Percentiles rank a stretch among this genome's conserved stretches.
Evolutionary conservation across 345 rosid species (phyloP).

Genomic region (Kandelia obovata): DNA sequence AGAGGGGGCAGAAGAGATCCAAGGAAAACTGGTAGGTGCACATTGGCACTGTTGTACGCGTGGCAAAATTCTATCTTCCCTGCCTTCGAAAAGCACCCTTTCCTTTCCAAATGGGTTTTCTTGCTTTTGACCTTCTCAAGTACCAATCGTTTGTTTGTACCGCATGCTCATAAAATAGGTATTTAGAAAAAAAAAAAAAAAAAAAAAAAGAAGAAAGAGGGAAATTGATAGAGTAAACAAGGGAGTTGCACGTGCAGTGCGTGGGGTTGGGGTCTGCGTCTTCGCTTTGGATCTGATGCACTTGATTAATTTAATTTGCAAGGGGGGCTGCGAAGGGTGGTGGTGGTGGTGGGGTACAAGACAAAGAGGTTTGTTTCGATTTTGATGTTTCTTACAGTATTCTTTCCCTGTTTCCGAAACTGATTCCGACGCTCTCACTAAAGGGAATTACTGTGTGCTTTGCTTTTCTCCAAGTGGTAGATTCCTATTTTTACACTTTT

Average conservation of each 20-base stretch:
- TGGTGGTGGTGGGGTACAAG: constrained; percentile 20
- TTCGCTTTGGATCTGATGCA: constrained; percentile 38
- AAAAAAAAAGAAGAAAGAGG: not conserved
- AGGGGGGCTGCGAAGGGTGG: not conserved
- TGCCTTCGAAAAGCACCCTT: not conserved
- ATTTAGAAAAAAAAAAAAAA: not conserved
- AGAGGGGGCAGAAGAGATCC: not conserved
- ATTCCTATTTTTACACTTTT: not conserved
- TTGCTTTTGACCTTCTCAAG: not conserved
- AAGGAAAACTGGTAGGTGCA: not conserved
- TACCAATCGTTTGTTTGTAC: not conserved
- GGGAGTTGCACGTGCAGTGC: constrained; percentile 23
- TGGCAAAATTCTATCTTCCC: not conserved
- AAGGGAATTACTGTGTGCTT: not conserved
- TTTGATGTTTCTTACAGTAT: constrained; percentile 10
- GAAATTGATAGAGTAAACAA: not conserved
- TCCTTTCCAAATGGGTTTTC: not conserved
- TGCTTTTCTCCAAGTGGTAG: not conserved
- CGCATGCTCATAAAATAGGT: not conserved
- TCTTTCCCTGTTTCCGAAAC: constrained; percentile 13
- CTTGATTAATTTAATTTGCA: constrained; percentile 1
- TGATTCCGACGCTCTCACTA: constrained; percentile 9
- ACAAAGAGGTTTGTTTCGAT: constrained; percentile 23
- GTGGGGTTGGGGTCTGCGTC: not conserved
- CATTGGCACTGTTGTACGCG: not conserved